Conservation (phyloP, 1,284 basidiomycete genomes). For the Serendipita sp. region DNA sequence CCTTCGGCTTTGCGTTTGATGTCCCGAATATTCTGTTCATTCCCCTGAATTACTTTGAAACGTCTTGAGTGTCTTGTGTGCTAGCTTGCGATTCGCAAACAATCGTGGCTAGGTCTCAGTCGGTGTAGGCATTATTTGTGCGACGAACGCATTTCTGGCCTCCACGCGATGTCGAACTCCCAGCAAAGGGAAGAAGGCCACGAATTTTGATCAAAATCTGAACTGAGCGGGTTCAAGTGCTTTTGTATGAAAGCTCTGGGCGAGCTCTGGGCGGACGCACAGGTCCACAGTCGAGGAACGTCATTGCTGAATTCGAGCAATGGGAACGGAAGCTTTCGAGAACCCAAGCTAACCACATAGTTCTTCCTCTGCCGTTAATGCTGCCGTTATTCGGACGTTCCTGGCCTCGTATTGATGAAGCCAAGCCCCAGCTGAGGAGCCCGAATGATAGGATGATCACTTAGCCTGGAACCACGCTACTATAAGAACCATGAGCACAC, state of each 20-base stretch:
- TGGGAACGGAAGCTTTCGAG: not conserved
- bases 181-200: too few species aligned
- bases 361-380: not conserved
- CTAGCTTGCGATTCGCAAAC: not conserved
- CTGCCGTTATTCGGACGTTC: not conserved
- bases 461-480: not conserved
- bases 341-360: not conserved
- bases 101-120: not conserved
- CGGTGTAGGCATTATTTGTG: not conserved
- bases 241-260: too few species aligned
- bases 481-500: not conserved
- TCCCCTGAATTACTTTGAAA: not conserved
- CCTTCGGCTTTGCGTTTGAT: constrained; percentile 62
- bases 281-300: too few species aligned
- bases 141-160: too few species aligned
- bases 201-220: not conserved
- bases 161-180: too few species aligned
- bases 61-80: not conserved
- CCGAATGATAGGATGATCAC: not conserved
- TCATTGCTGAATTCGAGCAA: too few species aligned
- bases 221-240: not conserved
- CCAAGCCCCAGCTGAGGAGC: not conserved
- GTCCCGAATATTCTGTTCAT: constrained; percentile 79
- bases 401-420: not conserved
- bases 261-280: too few species aligned